A percentile compares a stretch with the other conserved stretches of the same genome.
These are phyloP conservation scores for Mortierella sp. DNA, from an alignment of 371 early-diverging fungal species.

Conservation along the genomic window DNA sequence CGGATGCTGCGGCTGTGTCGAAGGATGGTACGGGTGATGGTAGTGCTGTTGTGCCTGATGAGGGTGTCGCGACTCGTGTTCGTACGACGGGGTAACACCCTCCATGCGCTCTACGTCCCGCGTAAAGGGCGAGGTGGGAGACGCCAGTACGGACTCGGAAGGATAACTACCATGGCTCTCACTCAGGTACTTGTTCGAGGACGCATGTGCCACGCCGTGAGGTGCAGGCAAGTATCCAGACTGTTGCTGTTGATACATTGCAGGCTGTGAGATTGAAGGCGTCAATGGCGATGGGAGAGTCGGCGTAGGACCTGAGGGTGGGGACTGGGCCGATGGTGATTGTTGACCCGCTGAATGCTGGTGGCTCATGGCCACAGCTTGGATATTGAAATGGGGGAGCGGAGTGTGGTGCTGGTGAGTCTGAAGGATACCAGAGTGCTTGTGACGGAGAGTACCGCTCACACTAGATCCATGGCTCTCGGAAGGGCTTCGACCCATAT, in stretches of 20 bases:
- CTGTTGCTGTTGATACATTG: background rate
- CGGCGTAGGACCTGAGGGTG: constrained; percentile 3
- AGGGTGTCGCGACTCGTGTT: constrained; percentile 14
- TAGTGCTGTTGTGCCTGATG: constrained; percentile 8
- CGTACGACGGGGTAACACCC: constrained; percentile 23
- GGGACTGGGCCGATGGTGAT: background rate
- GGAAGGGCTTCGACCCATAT: constrained; percentile 23
- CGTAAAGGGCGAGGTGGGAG: constrained; percentile 47
- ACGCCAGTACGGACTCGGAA: constrained; percentile 15
- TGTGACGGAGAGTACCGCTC: constrained; percentile 30
- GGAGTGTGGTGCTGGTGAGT: constrained; percentile 51
- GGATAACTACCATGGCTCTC: background rate
- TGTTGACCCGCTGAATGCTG: no score
- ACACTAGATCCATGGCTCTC: constrained; percentile 8
- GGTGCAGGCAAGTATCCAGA: no score
- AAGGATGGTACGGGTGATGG: constrained; percentile 5
- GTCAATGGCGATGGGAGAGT: constrained; percentile 34
- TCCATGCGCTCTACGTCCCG: constrained; percentile 53
- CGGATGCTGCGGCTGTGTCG: constrained; percentile 19
- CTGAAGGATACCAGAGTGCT: constrained; percentile 37
- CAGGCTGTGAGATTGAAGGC: constrained; percentile 22
- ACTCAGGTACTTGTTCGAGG: background rate
- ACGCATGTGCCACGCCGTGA: background rate
- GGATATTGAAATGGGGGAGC: constrained; percentile 43
- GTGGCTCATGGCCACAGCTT: constrained; percentile 16